phyloP scores from a whole-genome alignment of 2,329 filamentous ascomycete species.

The Venturia effusa region DNA sequence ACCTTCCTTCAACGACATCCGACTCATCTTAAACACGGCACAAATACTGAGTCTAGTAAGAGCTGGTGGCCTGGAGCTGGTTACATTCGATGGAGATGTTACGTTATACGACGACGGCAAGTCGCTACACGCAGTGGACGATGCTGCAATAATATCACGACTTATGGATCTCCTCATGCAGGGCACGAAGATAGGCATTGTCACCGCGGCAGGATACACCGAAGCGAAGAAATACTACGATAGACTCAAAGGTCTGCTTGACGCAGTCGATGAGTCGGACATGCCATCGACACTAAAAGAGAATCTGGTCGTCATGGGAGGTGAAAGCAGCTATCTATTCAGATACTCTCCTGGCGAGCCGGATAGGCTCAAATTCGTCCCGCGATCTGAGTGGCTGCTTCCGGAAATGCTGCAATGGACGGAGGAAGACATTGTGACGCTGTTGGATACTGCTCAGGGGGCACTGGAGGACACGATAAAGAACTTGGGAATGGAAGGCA shows the following conservation, averaged over 20 bases:
- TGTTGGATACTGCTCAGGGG: conserved; percentile 83
- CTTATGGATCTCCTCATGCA: conserved; percentile 61
- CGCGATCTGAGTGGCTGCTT: conserved; percentile 59
- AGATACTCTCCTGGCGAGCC: conserved; percentile 56
- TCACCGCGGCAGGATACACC: conserved; percentile 92
- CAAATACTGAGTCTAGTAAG: conserved; percentile 86
- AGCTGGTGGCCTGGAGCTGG: conserved; percentile 61
- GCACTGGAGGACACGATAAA: conserved; percentile 73
- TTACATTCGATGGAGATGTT: conserved; percentile 96
- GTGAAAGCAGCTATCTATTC: conserved; percentile 94
- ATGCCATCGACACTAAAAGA: conserved; percentile 59
- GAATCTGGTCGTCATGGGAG: conserved; percentile 84
- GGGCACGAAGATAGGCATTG: conserved; percentile 81
- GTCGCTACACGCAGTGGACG: conserved; percentile 49
- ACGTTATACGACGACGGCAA: conserved; percentile 81
- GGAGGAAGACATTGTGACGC: conserved; percentile 60
- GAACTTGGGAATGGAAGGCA: conserved; percentile 68
- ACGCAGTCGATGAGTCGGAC: conserved; percentile 57
- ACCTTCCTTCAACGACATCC: conserved; percentile 93
- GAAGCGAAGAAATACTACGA: conserved; percentile 77
- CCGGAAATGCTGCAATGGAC: conserved; percentile 70
- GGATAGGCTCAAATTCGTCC: conserved; percentile 56
- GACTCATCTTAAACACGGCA: conserved; percentile 85
- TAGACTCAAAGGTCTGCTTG: conserved; percentile 75
- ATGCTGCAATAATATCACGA: conserved; percentile 65